A percentile compares a stretch with the other conserved stretches of the same genome.
phyloP scores from a whole-genome alignment of 2,329 filamentous ascomycete genomes.

The Xenoacremonium recifei region DNA sequence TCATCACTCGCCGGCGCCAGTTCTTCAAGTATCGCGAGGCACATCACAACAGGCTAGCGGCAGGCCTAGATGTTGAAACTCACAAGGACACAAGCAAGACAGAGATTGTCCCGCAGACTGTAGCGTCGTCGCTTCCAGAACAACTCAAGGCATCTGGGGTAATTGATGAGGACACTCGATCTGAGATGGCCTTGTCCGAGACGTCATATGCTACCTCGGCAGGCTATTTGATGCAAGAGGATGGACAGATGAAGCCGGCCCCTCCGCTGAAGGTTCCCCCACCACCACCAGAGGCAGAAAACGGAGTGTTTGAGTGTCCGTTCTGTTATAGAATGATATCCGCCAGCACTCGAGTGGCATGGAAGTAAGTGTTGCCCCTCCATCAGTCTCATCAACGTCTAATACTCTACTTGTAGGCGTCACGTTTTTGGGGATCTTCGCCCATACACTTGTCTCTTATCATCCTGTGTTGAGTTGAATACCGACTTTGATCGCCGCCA shows the following conservation, averaged over 20 bases:
- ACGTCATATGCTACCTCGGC: slow-evolving; percentile 30
- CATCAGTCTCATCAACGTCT: background rate
- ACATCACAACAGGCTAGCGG: slow-evolving; percentile 31
- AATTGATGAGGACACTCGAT: slow-evolving; percentile 19
- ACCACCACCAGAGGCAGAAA: slow-evolving; percentile 16
- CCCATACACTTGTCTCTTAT: slow-evolving; percentile 35
- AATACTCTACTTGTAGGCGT: slow-evolving; percentile 14
- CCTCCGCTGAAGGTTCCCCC: slow-evolving; percentile 17
- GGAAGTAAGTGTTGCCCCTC: slow-evolving; percentile 26
- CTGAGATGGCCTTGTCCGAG: slow-evolving; percentile 20
- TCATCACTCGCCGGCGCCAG: slow-evolving; percentile 32
- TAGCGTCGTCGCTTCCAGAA: slow-evolving; percentile 22
- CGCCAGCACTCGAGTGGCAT: slow-evolving; percentile 21
- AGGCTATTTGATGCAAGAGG: background rate
- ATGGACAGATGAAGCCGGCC: background rate
- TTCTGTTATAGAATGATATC: slow-evolving; percentile 38
- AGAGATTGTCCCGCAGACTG: slow-evolving; percentile 10
- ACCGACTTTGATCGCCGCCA: slow-evolving; percentile 17
- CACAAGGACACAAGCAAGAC: slow-evolving; percentile 5
- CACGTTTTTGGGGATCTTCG: slow-evolving; percentile 38
- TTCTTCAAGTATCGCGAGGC: slow-evolving; percentile 37
- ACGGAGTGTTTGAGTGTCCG: slow-evolving; percentile 36
- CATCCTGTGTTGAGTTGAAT: slow-evolving; percentile 21
- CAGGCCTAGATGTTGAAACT: slow-evolving; percentile 19
- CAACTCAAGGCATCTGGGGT: slow-evolving; percentile 7